Percentiles rank a stretch among this genome's conserved stretches.
Conservation (phyloP, 1,139 yeast species). For the Pichia sp. region DNA sequence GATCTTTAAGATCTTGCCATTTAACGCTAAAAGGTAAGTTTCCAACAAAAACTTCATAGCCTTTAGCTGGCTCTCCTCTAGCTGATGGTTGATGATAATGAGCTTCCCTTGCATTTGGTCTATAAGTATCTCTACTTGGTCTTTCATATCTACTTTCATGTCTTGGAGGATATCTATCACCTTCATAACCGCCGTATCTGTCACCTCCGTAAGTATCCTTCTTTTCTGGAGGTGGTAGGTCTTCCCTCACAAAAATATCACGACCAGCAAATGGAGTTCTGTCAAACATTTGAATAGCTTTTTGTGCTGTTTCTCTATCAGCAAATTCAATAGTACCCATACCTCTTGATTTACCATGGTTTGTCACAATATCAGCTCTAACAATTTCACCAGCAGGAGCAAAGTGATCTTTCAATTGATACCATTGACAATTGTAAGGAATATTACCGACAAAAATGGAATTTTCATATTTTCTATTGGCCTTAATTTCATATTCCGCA, state of each 20-base stretch:
- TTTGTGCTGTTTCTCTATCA: constrained; percentile 56
- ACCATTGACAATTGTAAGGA: constrained; percentile 55
- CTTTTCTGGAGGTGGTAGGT: constrained; percentile 64
- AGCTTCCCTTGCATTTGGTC: constrained; percentile 9
- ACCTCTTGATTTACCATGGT: constrained; percentile 79
- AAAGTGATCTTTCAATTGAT: constrained; percentile 54
- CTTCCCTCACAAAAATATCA: constrained; percentile 85
- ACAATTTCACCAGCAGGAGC: constrained; percentile 61
- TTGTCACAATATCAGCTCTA: constrained; percentile 82
- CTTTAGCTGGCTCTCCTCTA: constrained; percentile 27
- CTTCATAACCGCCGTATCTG: constrained; percentile 2
- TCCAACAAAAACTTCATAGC: constrained; percentile 71
- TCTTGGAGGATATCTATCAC: background rate
- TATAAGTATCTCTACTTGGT: constrained; percentile 3
- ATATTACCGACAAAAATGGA: constrained; percentile 69
- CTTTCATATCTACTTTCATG: constrained; percentile 12
- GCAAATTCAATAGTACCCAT: constrained; percentile 91
- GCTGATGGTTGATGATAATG: constrained; percentile 1
- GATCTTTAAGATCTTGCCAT: constrained; percentile 82
- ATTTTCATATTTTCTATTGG: constrained; percentile 58
- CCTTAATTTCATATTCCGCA: constrained; percentile 22
- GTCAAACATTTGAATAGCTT: constrained; percentile 67
- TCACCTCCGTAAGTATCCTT: constrained; percentile 13
- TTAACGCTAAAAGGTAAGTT: constrained; percentile 73
- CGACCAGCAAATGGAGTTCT: constrained; percentile 66